These are phyloP conservation scores for Erodium chrysanthum DNA, from an alignment of 441 rosid genomes.

Conservation along the genomic window DNA sequence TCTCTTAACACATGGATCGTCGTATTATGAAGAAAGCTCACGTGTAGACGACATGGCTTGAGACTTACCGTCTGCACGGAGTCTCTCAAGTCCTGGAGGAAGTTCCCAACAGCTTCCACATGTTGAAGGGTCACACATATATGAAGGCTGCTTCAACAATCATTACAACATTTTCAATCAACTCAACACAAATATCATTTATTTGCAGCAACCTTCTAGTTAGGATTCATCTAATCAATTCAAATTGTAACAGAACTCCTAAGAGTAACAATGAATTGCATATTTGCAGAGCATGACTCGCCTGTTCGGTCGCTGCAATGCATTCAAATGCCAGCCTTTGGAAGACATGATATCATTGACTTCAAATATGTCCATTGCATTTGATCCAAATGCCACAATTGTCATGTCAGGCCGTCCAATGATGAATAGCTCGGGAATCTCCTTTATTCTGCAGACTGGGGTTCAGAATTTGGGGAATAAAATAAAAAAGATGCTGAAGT, in stretches of 20 bases:
- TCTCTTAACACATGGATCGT: too few species aligned
- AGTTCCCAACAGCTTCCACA: slow-evolving; percentile 44
- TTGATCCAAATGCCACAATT: slow-evolving; percentile 71
- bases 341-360: slow-evolving; percentile 79
- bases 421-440: slow-evolving; percentile 59
- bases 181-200: too few species aligned
- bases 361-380: slow-evolving; percentile 66
- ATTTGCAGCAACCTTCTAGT: too few species aligned
- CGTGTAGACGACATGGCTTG: too few species aligned
- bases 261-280: not conserved
- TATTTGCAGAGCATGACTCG: slow-evolving; percentile 14
- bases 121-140: slow-evolving; percentile 88
- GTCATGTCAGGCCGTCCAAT: slow-evolving; percentile 92
- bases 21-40: too few species aligned
- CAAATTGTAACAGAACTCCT: not conserved
- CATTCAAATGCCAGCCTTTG: slow-evolving; percentile 96
- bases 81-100: slow-evolving; percentile 60
- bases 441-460: slow-evolving; percentile 45
- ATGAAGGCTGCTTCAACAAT: too few species aligned
- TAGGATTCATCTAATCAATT: not conserved
- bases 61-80: slow-evolving; percentile 70
- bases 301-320: slow-evolving; percentile 93
- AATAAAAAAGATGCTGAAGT: not conserved
- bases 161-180: too few species aligned
- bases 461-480: not conserved